Evolutionary conservation across 2,329 filamentous ascomycete species (phyloP).

Genomic region (Claviceps purpurea): DNA sequence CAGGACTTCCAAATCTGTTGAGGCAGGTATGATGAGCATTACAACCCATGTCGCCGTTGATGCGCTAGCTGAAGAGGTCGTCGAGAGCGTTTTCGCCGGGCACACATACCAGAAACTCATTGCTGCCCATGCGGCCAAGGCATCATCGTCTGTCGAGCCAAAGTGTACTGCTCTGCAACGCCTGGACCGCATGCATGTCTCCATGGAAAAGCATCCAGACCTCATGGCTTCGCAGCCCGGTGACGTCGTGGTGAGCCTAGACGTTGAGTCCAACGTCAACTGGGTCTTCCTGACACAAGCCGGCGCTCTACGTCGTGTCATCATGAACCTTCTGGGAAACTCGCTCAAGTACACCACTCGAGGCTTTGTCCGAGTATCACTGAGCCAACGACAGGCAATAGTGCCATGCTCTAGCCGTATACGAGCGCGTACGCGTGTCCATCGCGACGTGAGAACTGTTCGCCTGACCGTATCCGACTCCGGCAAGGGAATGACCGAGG

Average conservation of each 20-base stretch:
- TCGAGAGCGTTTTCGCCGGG: conserved; percentile 33
- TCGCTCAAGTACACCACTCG: conserved; percentile 44
- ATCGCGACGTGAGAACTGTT: conserved; percentile 9
- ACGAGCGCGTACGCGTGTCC: conserved; percentile 1
- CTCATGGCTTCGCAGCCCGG: conserved; percentile 7
- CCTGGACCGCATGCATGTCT: conserved; percentile 27
- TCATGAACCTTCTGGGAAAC: conserved; percentile 52
- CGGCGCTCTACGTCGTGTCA: conserved; percentile 36
- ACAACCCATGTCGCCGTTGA: conserved; percentile 21
- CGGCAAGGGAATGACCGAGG: conserved; percentile 49
- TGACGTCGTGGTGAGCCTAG: conserved; percentile 16
- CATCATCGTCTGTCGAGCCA: background rate
- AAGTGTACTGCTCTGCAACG: conserved; percentile 7
- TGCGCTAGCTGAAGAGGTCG: conserved; percentile 29
- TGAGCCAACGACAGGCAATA: conserved; percentile 13
- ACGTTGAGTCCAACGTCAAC: conserved; percentile 35
- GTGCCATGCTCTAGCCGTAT: background rate
- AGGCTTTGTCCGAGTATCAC: conserved; percentile 16
- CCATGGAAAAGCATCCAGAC: conserved; percentile 12
- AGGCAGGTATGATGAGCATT: conserved; percentile 8
- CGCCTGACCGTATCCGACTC: conserved; percentile 45
- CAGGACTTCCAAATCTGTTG: conserved; percentile 1
- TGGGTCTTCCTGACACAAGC: conserved; percentile 45
- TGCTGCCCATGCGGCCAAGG: conserved; percentile 6
- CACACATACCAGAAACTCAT: conserved; percentile 23